A percentile compares a stretch with the other conserved stretches of the same genome.
These are phyloP conservation scores for Ceratobasidium sp. DNA, from an alignment of 1,284 basidiomycete genomes.

Conservation along the genomic window DNA sequence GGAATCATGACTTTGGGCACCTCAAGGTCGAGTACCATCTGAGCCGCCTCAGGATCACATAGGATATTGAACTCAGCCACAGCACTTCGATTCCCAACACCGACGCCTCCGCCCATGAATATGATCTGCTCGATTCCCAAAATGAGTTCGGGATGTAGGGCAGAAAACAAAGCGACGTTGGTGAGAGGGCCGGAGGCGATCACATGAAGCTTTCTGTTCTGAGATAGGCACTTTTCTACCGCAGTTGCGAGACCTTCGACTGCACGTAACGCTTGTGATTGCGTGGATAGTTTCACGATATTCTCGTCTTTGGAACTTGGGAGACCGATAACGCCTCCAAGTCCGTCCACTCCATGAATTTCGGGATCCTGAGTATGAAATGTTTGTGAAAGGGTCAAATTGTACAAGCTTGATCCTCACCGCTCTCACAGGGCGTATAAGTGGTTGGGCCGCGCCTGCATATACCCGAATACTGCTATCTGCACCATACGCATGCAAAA, in stretches of 20 bases:
- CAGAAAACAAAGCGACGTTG: slow-evolving; percentile 82
- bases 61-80: slow-evolving; percentile 86
- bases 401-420: slow-evolving; percentile 52
- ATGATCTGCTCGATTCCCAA: slow-evolving; percentile 77
- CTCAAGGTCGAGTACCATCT: slow-evolving; percentile 75
- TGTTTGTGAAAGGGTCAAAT: background rate
- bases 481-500: slow-evolving; percentile 75
- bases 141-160: slow-evolving; percentile 75
- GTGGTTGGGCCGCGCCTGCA: slow-evolving; percentile 73
- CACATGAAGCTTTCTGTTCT: slow-evolving; percentile 64
- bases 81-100: slow-evolving; percentile 79
- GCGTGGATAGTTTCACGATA: slow-evolving; percentile 63
- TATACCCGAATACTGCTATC: slow-evolving; percentile 66
- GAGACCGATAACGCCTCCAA: slow-evolving; percentile 82
- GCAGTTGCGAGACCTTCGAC: slow-evolving; percentile 72
- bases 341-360: slow-evolving; percentile 82
- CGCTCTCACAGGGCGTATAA: slow-evolving; percentile 63
- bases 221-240: slow-evolving; percentile 54
- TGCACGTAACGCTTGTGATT: slow-evolving; percentile 57
- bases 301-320: slow-evolving; percentile 58
- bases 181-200: slow-evolving; percentile 84
- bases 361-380: slow-evolving; percentile 58
- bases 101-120: slow-evolving; percentile 89
- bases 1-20: slow-evolving; percentile 76
- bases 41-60: slow-evolving; percentile 80